Percentiles rank a stretch among this genome's conserved stretches.
These are phyloP conservation scores for Herpetomonas tarakana DNA, from an alignment of 208 protist genomes.

Conservation along the genomic window DNA sequence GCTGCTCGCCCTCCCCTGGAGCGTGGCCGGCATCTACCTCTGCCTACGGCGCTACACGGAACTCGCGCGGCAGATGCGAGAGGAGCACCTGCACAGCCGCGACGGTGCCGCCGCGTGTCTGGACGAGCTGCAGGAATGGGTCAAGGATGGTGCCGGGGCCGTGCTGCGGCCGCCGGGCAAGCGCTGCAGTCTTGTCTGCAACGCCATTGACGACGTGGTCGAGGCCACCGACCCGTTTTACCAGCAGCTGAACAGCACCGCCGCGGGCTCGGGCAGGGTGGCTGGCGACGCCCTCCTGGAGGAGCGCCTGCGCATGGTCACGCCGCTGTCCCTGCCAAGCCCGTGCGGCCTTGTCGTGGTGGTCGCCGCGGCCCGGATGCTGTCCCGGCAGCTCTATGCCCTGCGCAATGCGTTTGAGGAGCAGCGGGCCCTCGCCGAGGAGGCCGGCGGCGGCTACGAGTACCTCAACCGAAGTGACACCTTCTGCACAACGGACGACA, in stretches of 20 bases:
- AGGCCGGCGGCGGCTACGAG: slow-evolving; percentile 28
- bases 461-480: slow-evolving; percentile 39
- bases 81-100: not conserved
- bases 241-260: slow-evolving; percentile 10
- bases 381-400: slow-evolving; percentile 29
- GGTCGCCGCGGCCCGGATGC: slow-evolving; percentile 47
- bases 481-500: slow-evolving; percentile 68
- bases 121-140: slow-evolving; percentile 8
- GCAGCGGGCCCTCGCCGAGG: slow-evolving; percentile 37
- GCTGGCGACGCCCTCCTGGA: slow-evolving; percentile 1
- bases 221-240: slow-evolving; percentile 7
- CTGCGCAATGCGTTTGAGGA: slow-evolving; percentile 51
- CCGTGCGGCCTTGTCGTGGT: slow-evolving; percentile 60
- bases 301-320: slow-evolving; percentile 18
- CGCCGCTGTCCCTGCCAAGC: slow-evolving; percentile 33
- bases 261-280: not conserved
- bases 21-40: slow-evolving; percentile 25
- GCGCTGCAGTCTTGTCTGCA: slow-evolving; percentile 1
- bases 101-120: slow-evolving; percentile 2
- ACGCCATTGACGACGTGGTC: slow-evolving; percentile 3
- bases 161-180: not conserved
- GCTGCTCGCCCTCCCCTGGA: slow-evolving; percentile 35
- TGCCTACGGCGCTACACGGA: slow-evolving; percentile 29
- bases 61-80: slow-evolving; percentile 5
- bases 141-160: slow-evolving; percentile 6